These are phyloP conservation scores for Schoenoplectus triqueter DNA, from an alignment of 202 grass and related monocot species.

Conservation along the genomic window DNA sequence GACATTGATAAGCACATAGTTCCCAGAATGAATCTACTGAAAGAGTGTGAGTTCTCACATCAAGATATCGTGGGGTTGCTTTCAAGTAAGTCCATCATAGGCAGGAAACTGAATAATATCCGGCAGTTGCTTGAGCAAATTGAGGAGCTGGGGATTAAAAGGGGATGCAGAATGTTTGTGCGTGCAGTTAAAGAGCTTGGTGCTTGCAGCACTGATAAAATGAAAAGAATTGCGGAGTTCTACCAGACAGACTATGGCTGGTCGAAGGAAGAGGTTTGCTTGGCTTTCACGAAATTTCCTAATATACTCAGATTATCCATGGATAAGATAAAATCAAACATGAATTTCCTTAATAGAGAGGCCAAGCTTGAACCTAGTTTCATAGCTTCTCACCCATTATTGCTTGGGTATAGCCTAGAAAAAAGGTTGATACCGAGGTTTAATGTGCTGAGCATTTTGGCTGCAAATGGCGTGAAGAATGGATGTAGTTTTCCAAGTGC, in stretches of 20 bases:
- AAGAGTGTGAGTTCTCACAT: conserved; percentile 53
- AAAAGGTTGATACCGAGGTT: conserved; percentile 55
- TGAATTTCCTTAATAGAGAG: conserved; percentile 55
- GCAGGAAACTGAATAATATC: conserved; percentile 42
- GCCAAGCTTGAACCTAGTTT: conserved; percentile 31
- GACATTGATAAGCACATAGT: conserved; percentile 33
- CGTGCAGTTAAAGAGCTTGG: conserved; percentile 45
- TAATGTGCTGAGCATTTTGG: conserved; percentile 53
- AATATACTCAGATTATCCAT: conserved; percentile 48
- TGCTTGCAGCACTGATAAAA: conserved; percentile 45
- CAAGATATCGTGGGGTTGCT: conserved; percentile 44
- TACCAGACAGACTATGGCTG: conserved; percentile 55
- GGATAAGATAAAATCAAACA: conserved; percentile 49
- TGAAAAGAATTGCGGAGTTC: conserved; percentile 51
- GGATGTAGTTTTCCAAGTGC: conserved; percentile 46
- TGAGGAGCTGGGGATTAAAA: conserved; percentile 44
- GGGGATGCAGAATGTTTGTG: conserved; percentile 55
- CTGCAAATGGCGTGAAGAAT: conserved; percentile 39
- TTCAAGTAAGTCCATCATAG: conserved; percentile 44
- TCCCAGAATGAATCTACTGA: conserved; percentile 37
- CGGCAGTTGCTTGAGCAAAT: conserved; percentile 42
- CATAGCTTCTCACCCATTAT: conserved; percentile 18
- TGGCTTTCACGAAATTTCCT: conserved; percentile 59
- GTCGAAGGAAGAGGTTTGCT: conserved; percentile 55
- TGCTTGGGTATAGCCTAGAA: conserved; percentile 64